Evolutionary conservation across 371 early-diverging fungal species (phyloP).

Genomic region (Gilbertella persicaria): DNA sequence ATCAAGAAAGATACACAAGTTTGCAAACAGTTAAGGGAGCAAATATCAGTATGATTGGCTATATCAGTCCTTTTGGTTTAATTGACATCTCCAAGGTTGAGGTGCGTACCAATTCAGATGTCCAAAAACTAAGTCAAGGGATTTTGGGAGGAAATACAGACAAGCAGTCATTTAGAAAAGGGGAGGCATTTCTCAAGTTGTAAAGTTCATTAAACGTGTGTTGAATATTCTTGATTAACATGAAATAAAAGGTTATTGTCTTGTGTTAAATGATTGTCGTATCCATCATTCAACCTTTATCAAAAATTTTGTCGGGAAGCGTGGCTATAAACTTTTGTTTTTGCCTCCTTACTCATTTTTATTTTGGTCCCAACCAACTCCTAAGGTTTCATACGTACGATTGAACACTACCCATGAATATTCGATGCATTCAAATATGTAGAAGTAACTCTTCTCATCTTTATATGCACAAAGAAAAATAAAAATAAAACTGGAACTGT

Average conservation of each 20-base stretch:
- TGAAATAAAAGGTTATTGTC: background rate
- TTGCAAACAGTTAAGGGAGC: background rate
- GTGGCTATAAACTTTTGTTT: conserved; percentile 1
- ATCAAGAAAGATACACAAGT: no score
- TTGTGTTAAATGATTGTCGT: background rate
- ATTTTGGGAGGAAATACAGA: background rate
- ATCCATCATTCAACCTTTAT: background rate
- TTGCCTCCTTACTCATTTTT: background rate
- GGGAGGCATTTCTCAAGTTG: background rate
- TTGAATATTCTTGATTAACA: background rate
- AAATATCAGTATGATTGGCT: background rate
- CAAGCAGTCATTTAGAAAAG: background rate
- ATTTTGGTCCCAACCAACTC: conserved; percentile 6
- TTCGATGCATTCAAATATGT: no score
- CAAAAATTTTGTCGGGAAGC: background rate
- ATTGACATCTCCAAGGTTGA: background rate
- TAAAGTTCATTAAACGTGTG: background rate
- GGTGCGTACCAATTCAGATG: background rate
- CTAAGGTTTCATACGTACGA: no score
- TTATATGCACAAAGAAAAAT: no score
- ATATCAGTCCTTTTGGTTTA: background rate
- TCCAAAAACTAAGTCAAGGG: background rate
- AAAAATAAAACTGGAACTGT: no score
- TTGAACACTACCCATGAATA: no score
- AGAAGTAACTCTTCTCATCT: no score